Base-by-base conservation (phyloP, 768 basidiomycete genomes). In the Suillus spraguei region DNA sequence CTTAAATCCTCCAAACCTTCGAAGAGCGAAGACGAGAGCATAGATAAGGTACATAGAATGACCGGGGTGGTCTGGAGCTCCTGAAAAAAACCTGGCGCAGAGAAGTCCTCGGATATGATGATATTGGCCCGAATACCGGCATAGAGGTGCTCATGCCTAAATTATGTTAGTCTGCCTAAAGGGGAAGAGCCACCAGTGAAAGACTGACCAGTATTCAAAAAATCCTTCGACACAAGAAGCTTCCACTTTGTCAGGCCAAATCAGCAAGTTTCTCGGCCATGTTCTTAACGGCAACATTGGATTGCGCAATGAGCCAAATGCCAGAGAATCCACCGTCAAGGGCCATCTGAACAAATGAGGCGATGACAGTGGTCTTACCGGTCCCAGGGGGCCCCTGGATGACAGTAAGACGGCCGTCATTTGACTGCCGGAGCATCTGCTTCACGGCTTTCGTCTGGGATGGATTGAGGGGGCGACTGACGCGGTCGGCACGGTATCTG, bases 271-370 rank as follows among this genome's bases (percentile, higher is more conserved):
- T 92, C 69, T 91, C 89, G 60, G 91, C 92, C 77, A 95, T 94
- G 67, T 94, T 94, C 74, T 92, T 94, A 24, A 94, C 93, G 54
- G 91, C 93, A 56, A 94, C 86, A 79, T 94, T 95, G 20, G 89
- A 90, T 70, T 95, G 90, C 39, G 93, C 91, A 69, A 92, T 79
- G 6, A 95, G 83, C 90, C 91, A 95, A 14, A 93, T 86, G 0
- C 89, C 87, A 65, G 71, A 67, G 22, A 74, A 69, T 0, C 78
- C 78, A 54, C 69, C 69, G 35, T 72, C 66, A 24, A 83, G 69
- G 46, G 86, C 82, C 66, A 77, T 76, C 24, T 81, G 73, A 13
- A 88, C 86, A 81, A 79, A 89, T 7, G 83, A 78, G 14, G 86
- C 85, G 74, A 91, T 91, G 87, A n/a, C n/a, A n/a, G n/a, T n/a